phyloP scores from a whole-genome alignment of 208 protist species.

The Lotmaria passim region DNA sequence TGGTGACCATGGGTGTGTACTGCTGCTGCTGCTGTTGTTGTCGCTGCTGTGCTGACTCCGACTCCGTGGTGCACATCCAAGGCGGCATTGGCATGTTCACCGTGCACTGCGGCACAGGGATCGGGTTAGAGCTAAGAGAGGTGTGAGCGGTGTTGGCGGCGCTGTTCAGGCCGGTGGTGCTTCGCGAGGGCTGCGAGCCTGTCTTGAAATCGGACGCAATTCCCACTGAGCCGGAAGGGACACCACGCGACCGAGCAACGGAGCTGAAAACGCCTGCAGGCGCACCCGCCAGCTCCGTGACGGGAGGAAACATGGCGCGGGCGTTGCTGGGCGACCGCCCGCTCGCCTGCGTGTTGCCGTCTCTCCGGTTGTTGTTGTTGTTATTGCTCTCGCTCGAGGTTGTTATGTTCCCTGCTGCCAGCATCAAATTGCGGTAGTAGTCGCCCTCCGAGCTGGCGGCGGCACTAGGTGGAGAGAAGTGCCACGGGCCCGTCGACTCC shows the following conservation, averaged over 20 bases:
- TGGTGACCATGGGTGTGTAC: background rate
- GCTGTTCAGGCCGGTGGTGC: background rate
- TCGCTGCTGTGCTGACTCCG: background rate
- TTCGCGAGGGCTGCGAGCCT: background rate
- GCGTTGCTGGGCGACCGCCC: background rate
- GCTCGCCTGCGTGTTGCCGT: background rate
- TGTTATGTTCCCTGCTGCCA: conserved; percentile 9
- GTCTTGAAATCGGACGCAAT: background rate
- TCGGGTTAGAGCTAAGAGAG: conserved; percentile 3
- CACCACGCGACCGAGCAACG: rapidly evolving
- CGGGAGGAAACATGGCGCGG: background rate
- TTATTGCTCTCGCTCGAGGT: conserved; percentile 14
- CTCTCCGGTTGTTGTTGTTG: background rate
- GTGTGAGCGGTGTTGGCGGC: conserved; percentile 2
- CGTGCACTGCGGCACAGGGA: conserved; percentile 14
- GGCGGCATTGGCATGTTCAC: conserved; percentile 6
- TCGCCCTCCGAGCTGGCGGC: conserved; percentile 1
- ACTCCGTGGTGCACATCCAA: background rate
- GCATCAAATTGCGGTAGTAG: background rate
- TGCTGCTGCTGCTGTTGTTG: conserved; percentile 6
- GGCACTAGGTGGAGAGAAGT: background rate
- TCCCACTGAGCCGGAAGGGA: background rate
- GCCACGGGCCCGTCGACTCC: conserved; percentile 2
- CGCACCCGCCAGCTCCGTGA: background rate
- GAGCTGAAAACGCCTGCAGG: background rate